Evolutionary conservation across 305 asterid species (phyloP).

Genomic region (Fraxinus floribunda): DNA sequence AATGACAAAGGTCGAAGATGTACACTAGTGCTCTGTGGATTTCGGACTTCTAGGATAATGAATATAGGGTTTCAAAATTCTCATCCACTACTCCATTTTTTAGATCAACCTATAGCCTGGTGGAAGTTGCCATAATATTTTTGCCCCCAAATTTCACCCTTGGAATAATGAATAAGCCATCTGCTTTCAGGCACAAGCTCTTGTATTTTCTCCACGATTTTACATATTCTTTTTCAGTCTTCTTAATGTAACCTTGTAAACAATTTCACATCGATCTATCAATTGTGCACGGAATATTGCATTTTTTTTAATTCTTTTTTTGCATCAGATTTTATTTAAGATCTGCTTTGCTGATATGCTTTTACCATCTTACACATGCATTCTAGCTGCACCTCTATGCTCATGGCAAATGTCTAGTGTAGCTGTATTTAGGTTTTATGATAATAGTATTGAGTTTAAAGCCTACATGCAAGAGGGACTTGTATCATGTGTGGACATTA

Average conservation of each 20-base stretch:
- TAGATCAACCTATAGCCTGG: neutral
- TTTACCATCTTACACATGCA: neutral
- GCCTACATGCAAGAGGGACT: neutral
- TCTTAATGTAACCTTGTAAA: neutral
- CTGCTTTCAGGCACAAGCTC: neutral
- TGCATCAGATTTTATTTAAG: neutral
- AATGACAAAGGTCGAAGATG: neutral
- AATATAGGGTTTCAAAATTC: slow-evolving; percentile 1
- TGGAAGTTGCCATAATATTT: neutral
- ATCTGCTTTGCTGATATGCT: neutral
- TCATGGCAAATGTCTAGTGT: neutral
- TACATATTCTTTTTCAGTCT: neutral
- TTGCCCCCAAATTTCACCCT: neutral
- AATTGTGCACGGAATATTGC: neutral
- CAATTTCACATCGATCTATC: neutral
- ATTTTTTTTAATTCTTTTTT: neutral
- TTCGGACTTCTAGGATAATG: neutral
- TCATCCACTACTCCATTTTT: neutral
- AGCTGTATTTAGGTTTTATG: neutral
- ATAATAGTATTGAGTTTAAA: neutral
- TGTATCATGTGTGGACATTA: neutral
- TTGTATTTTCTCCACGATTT: neutral
- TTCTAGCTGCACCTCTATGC: neutral
- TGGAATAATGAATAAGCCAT: neutral
- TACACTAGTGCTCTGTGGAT: neutral